Base-by-base conservation (phyloP, 1,284 basidiomycete genomes). In the Xanthoconium separans region DNA sequence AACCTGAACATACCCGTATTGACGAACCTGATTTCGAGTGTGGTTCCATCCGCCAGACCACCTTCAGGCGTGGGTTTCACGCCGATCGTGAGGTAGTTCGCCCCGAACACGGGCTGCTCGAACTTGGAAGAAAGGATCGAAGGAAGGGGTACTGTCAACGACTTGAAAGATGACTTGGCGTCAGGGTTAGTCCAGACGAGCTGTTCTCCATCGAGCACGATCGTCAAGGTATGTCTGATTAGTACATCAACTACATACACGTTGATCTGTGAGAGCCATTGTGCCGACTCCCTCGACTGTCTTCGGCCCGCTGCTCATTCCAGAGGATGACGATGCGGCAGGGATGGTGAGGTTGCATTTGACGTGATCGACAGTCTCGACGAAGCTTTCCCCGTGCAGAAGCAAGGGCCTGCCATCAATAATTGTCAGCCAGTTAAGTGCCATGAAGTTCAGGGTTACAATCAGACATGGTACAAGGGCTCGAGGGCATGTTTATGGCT, bases 351-450 rank as follows among this genome's bases (percentile, higher is more conserved):
- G 70, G 22, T 71, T 73, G 44, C 86, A 64, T 53, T 89, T 85
- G 29, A 80, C 83, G 20, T 76, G 72, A 53, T 82, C 77, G 54
- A 87, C 62, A 1, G 75, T 76, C 24, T 78, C 77, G 47, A 90
- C 77, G 0, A 75, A 80, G 61, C 74, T 73, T 69, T 92, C 89
- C 45, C 82, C 69, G 0, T 80, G 83, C 12, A 91, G 73, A 16
- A 87, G 85, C 6, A 89, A 73, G 4, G 86, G 86, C 15, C 76
- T 71, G 49, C 81, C 73, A 6, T 78, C 72, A 55, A 77, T 77
- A 29, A 91, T 76, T 79, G 87, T 88, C 1, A 81, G 77, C 84
- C 85, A 89, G 73, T 91, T 90, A 47, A 91, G 76, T 6, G 89
- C 84, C 89, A 91, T 91, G 56, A 61, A 71, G 51, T 56, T 11